Evolutionary conservation across 192 early-diverging fungal species (phyloP).

Genomic region (Thamnidium elegans): DNA sequence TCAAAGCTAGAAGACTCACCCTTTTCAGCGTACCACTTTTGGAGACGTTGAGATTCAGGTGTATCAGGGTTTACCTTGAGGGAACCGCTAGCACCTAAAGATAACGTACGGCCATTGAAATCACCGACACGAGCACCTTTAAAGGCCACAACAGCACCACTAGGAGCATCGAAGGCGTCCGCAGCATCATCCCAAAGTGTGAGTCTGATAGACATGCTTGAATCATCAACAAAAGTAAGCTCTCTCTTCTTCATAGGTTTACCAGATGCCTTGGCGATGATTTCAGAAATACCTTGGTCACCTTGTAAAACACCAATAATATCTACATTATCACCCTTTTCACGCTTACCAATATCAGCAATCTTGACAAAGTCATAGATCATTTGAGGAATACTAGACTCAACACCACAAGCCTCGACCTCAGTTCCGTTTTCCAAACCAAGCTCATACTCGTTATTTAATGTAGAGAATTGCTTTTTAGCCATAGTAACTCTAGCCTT

Average conservation of each 20-base stretch:
- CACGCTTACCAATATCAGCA: slow-evolving; percentile 57
- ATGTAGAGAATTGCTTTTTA: slow-evolving; percentile 75
- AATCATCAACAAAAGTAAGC: slow-evolving; percentile 74
- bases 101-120: slow-evolving; percentile 73
- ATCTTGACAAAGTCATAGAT: slow-evolving; percentile 72
- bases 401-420: slow-evolving; percentile 56
- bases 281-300: slow-evolving; percentile 50
- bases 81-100: slow-evolving; percentile 42
- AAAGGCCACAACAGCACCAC: slow-evolving; percentile 67
- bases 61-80: slow-evolving; percentile 72
- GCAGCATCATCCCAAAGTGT: slow-evolving; percentile 91
- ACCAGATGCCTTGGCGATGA: slow-evolving; percentile 57
- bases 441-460: slow-evolving; percentile 93
- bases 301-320: slow-evolving; percentile 75
- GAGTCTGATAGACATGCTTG: slow-evolving; percentile 62
- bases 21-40: slow-evolving; percentile 63
- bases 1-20: slow-evolving; percentile 5
- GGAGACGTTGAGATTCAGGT: slow-evolving; percentile 66
- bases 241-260: slow-evolving; percentile 80
- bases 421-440: slow-evolving; percentile 68
- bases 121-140: slow-evolving; percentile 88
- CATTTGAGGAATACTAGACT: slow-evolving; percentile 42
- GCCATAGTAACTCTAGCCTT: slow-evolving; percentile 80
- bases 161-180: slow-evolving; percentile 51
- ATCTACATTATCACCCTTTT: slow-evolving; percentile 74